Evolutionary conservation across 1,284 basidiomycete species (phyloP).

Genomic region (Peniophora sp.): DNA sequence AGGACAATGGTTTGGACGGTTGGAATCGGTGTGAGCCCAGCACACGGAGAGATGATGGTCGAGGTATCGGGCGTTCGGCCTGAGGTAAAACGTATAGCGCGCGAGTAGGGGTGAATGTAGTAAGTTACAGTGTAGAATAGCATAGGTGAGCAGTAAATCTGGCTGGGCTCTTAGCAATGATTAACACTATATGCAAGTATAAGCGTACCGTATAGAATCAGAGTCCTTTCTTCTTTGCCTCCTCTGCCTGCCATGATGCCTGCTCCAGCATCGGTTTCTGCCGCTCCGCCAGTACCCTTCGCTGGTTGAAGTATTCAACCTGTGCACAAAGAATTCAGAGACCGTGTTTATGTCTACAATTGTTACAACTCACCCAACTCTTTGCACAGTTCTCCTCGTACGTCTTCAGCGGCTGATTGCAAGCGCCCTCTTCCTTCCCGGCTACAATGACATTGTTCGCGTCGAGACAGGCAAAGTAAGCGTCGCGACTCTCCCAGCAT

Average conservation of each 20-base stretch:
- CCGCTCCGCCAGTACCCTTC: constrained; percentile 58
- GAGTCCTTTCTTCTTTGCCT: constrained; percentile 20
- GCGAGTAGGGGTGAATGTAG: too few relatives aligned
- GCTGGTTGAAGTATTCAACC: constrained; percentile 83
- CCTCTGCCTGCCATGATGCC: constrained; percentile 37
- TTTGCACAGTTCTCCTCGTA: constrained; percentile 69
- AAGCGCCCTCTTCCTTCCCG: constrained; percentile 55
- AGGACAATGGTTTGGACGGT: too few relatives aligned
- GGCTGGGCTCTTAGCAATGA: too few relatives aligned
- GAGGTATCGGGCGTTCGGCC: too few relatives aligned
- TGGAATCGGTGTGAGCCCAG: too few relatives aligned
- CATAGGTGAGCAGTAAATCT: too few relatives aligned
- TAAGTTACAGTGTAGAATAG: too few relatives aligned
- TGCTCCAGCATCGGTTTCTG: constrained; percentile 56
- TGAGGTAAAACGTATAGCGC: too few relatives aligned
- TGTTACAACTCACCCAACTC: constrained; percentile 62
- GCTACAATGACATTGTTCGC: constrained; percentile 53
- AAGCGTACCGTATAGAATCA: not conserved
- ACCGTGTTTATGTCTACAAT: not conserved
- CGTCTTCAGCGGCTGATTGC: constrained; percentile 37
- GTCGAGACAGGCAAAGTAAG: constrained; percentile 74
- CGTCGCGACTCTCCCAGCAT: constrained; percentile 75
- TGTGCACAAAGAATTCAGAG: constrained; percentile 21
- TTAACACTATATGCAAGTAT: too few relatives aligned
- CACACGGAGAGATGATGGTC: too few relatives aligned